Conservation (phyloP, 78 protist species). For the Speleostelium caveatum region DNA sequence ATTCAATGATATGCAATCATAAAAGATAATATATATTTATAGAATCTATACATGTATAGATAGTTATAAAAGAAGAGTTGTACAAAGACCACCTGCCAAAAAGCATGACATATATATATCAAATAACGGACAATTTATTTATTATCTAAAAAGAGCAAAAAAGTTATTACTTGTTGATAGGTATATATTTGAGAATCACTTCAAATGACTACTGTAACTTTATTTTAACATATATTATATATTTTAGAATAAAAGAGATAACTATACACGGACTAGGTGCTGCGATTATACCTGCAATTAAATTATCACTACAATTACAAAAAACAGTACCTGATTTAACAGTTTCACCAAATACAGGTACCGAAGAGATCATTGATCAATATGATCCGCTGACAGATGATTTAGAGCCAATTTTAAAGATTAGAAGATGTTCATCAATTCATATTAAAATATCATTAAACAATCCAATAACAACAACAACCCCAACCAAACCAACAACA, state of each 20-base stretch:
- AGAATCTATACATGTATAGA: constrained; percentile 3
- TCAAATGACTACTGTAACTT: neutral
- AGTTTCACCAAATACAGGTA: constrained; percentile 37
- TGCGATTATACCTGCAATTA: constrained; percentile 35
- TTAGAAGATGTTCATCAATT: constrained; percentile 48
- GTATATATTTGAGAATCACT: too few species aligned
- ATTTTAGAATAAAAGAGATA: constrained; percentile 32
- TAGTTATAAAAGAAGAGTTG: constrained; percentile 58
- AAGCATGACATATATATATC: constrained; percentile 53
- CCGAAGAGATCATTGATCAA: constrained; percentile 69
- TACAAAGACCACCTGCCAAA: constrained; percentile 20
- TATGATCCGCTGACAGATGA: constrained; percentile 56
- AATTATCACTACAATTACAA: constrained; percentile 43
- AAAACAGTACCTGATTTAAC: neutral
- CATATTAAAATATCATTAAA: constrained; percentile 26
- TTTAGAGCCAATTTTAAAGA: constrained; percentile 45
- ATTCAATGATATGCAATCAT: neutral
- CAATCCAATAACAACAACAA: too few species aligned
- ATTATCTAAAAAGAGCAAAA: constrained; percentile 45
- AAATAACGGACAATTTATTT: constrained; percentile 43
- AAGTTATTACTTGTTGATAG: constrained; percentile 10
- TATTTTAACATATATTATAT: neutral
- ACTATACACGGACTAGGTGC: constrained; percentile 72
- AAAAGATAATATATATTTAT: neutral
- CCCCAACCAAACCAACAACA: too few species aligned